A percentile compares a stretch with the other conserved stretches of the same genome.
phyloP scores from a whole-genome alignment of 140 eudicot species.

The Ambrosia hybrid region DNA sequence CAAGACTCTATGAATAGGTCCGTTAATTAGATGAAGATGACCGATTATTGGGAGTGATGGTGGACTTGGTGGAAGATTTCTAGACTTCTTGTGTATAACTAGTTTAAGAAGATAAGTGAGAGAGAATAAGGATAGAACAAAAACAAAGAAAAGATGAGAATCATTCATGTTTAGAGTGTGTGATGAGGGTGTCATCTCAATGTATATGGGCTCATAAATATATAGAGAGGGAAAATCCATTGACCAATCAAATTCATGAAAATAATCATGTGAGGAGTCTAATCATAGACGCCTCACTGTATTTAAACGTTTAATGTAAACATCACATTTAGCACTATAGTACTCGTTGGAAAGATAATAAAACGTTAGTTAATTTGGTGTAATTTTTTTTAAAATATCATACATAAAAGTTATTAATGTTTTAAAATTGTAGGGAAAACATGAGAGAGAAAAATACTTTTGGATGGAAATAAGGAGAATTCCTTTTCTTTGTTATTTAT shows the following conservation, averaged over 20 bases:
- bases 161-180: slow-evolving; percentile 1
- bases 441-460: too few relatives aligned
- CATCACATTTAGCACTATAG: too few relatives aligned
- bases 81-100: background rate
- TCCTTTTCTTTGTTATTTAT: too few relatives aligned
- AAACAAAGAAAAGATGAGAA: background rate
- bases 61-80: slow-evolving; percentile 8
- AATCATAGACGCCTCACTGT: background rate
- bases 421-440: too few relatives aligned
- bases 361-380: too few relatives aligned
- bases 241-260: too few relatives aligned
- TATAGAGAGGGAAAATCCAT: background rate
- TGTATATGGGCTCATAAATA: background rate
- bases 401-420: too few relatives aligned
- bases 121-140: slow-evolving; percentile 7
- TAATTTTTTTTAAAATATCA: too few relatives aligned
- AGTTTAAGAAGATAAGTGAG: slow-evolving; percentile 2
- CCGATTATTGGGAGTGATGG: background rate
- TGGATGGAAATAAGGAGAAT: too few relatives aligned
- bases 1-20: background rate
- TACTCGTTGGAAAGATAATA: too few relatives aligned
- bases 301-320: too few relatives aligned
- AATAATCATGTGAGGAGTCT: background rate
- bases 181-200: background rate
- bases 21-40: background rate